phyloP scores from a whole-genome alignment of 257 asterid genomes.

The Nicotiana paniculata region DNA sequence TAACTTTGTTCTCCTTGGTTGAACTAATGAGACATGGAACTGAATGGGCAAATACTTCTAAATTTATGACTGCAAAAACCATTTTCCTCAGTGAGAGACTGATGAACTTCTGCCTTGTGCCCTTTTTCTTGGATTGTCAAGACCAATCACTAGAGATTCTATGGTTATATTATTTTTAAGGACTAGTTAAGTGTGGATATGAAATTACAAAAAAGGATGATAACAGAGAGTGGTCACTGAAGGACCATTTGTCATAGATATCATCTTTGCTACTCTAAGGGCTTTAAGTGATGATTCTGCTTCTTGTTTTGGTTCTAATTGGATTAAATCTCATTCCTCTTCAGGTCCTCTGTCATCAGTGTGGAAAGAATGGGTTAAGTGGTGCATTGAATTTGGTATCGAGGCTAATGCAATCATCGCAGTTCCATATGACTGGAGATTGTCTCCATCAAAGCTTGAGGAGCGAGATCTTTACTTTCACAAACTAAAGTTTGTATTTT shows the following conservation, averaged over 20 bases:
- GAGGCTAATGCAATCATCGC: slow-evolving; percentile 97
- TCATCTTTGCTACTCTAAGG: background rate
- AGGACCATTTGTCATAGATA: background rate
- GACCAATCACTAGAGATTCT: background rate
- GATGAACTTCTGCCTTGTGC: background rate
- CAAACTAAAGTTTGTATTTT: slow-evolving; percentile 66
- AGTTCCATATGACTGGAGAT: slow-evolving; percentile 96
- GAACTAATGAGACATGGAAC: background rate
- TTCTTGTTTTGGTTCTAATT: background rate
- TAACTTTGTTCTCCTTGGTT: background rate
- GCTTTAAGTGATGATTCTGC: background rate
- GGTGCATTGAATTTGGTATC: slow-evolving; percentile 99
- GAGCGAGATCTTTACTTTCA: slow-evolving; percentile 98
- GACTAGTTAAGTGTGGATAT: background rate
- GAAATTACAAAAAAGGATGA: background rate
- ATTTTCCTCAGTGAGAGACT: background rate
- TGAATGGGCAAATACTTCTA: background rate
- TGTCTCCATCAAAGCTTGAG: slow-evolving; percentile 92
- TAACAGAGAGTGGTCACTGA: background rate
- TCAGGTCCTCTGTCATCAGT: slow-evolving; percentile 98
- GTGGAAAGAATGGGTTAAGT: slow-evolving; percentile 99
- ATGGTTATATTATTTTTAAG: background rate
- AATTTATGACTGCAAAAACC: background rate
- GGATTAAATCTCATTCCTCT: slow-evolving; percentile 9
- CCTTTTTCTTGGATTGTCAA: background rate